These are phyloP conservation scores for Pichia manshurica DNA, from an alignment of 805 yeast species.

Conservation along the genomic window DNA sequence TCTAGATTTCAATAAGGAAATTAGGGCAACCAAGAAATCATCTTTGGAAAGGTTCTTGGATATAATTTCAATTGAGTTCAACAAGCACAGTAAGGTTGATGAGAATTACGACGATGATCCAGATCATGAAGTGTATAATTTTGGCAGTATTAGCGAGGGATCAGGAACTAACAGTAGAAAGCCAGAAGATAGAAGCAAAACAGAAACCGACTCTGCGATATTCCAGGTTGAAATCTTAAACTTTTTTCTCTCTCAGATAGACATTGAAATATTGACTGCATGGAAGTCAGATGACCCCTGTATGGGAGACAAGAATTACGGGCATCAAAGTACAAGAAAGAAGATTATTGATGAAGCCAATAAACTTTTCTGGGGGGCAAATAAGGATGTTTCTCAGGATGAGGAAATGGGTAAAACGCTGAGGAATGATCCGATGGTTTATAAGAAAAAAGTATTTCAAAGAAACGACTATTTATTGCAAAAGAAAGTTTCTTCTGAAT, in stretches of 20 bases:
- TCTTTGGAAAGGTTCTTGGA: conserved; percentile 6
- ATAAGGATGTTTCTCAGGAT: background rate
- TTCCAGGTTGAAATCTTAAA: background rate
- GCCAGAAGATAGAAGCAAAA: background rate
- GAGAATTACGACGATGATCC: background rate
- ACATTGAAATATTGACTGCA: conserved; percentile 10
- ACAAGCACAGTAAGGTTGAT: background rate
- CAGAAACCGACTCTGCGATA: background rate
- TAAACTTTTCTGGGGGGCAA: background rate
- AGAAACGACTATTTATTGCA: background rate
- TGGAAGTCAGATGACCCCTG: conserved; percentile 4
- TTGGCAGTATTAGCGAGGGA: too few species aligned
- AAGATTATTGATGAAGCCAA: conserved; percentile 2
- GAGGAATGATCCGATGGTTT: background rate
- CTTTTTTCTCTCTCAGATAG: conserved; percentile 4
- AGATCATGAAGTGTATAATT: background rate
- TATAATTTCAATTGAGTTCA: conserved; percentile 5
- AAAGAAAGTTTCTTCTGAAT: conserved; percentile 2
- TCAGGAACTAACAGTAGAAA: background rate
- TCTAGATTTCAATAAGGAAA: background rate
- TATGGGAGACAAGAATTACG: background rate
- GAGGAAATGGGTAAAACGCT: background rate
- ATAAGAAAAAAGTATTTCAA: background rate
- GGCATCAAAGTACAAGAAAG: background rate
- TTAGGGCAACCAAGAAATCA: background rate